These are phyloP conservation scores for Naganishia liquefaciens DNA, from an alignment of 1,284 basidiomycete genomes.

Conservation along the genomic window DNA sequence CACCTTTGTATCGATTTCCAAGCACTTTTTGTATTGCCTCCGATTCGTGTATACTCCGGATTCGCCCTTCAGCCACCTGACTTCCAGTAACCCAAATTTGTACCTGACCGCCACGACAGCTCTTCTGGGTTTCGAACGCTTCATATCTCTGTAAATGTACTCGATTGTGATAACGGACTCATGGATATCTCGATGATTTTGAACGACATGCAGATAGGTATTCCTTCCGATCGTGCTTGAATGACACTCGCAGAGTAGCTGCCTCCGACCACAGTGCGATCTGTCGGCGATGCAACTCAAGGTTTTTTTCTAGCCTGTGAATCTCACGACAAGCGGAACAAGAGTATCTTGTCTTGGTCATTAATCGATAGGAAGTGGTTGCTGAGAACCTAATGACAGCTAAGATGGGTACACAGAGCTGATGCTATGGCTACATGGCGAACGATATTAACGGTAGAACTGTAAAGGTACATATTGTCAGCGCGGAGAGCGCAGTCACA, in stretches of 20 bases:
- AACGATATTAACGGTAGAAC: slow-evolving; percentile 25
- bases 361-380: no score
- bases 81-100: background rate
- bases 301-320: no score
- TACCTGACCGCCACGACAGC: no score
- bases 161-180: background rate
- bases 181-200: no score
- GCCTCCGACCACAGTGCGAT: no score
- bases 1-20: background rate
- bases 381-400: no score
- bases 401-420: slow-evolving; percentile 5
- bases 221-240: background rate
- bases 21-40: slow-evolving; percentile 2
- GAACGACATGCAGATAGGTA: no score
- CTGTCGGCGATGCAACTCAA: no score
- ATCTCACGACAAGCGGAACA: no score
- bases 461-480: background rate
- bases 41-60: background rate
- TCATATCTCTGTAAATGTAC: background rate
- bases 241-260: background rate
- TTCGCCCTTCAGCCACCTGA: background rate
- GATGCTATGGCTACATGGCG: slow-evolving; percentile 18
- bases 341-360: no score
- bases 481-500: background rate
- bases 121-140: background rate